Evolutionary conservation across 768 basidiomycete species (phyloP).

Genomic region (Clavaria fumosa): DNA sequence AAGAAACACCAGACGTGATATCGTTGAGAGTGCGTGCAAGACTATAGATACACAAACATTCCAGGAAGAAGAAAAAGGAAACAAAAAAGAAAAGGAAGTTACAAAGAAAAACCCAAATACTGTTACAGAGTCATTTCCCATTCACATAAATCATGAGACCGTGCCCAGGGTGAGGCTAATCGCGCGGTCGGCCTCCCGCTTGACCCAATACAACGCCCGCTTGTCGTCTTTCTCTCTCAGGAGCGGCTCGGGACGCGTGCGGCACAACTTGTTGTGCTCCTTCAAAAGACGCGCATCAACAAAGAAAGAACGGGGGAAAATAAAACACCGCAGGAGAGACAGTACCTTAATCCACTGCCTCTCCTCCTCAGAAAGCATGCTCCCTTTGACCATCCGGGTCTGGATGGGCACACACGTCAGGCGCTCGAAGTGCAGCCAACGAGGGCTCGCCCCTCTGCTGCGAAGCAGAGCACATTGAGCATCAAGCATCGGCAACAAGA

Average conservation of each 20-base stretch:
- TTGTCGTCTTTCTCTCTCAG: slow-evolving; percentile 50
- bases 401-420: slow-evolving; percentile 92
- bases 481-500: no score
- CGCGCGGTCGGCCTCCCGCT: slow-evolving; percentile 57
- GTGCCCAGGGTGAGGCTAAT: no score
- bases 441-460: slow-evolving; percentile 55
- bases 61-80: no score
- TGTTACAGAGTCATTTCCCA: no score
- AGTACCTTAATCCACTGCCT: slow-evolving; percentile 69
- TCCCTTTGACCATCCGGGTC: slow-evolving; percentile 74
- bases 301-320: background rate
- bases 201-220: slow-evolving; percentile 68
- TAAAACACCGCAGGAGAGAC: slow-evolving; percentile 6
- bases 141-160: no score
- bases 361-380: slow-evolving; percentile 75
- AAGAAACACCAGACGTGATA: no score
- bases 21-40: no score
- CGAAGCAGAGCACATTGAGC: slow-evolving; percentile 2
- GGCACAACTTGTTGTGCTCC: slow-evolving; percentile 72
- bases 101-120: no score
- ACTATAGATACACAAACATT: no score
- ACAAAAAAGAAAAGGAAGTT: no score
- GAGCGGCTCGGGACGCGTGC: slow-evolving; percentile 43
- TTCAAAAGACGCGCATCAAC: no score
- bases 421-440: slow-evolving; percentile 85